Evolutionary conservation across 129 eudicot genomes (phyloP).

Genomic region (Escallonia rubra): DNA sequence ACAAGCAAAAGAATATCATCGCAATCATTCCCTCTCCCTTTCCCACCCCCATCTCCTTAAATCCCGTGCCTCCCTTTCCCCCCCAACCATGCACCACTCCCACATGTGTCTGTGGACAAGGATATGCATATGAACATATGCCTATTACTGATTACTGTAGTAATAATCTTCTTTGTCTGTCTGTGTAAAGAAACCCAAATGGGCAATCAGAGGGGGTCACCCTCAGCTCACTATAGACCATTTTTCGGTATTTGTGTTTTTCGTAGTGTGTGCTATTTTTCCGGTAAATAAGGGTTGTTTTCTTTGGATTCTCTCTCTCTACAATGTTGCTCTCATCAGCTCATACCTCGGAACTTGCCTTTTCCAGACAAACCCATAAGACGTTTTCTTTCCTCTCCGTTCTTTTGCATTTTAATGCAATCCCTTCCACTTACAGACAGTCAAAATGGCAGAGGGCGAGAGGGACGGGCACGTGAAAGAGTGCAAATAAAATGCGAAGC

Average conservation of each 20-base stretch:
- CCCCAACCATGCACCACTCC: no score
- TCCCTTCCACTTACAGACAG: neutral
- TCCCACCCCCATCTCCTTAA: conserved; percentile 7
- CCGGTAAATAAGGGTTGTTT: neutral
- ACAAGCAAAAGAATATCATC: conserved; percentile 7
- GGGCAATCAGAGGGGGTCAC: conserved; percentile 6
- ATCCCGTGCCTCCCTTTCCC: conserved; percentile 4
- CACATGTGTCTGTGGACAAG: neutral
- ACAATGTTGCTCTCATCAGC: neutral
- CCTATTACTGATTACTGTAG: no score
- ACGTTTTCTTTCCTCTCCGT: neutral
- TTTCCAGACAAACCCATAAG: conserved; percentile 12
- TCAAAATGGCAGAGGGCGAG: neutral
- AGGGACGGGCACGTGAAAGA: conserved; percentile 18
- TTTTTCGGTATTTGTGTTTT: conserved; percentile 38
- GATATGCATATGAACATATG: neutral
- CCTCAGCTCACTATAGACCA: conserved; percentile 9
- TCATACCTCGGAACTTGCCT: conserved; percentile 10
- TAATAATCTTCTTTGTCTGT: conserved; percentile 4
- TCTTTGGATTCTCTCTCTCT: conserved; percentile 9
- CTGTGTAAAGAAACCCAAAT: conserved; percentile 1
- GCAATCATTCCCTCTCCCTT: neutral
- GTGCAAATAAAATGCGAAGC: conserved; percentile 4
- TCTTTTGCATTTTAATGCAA: neutral
- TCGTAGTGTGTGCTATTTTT: conserved; percentile 42